Base-by-base conservation (phyloP, 139 green algal genomes). In the Pedinophyceae sp. region DNA sequence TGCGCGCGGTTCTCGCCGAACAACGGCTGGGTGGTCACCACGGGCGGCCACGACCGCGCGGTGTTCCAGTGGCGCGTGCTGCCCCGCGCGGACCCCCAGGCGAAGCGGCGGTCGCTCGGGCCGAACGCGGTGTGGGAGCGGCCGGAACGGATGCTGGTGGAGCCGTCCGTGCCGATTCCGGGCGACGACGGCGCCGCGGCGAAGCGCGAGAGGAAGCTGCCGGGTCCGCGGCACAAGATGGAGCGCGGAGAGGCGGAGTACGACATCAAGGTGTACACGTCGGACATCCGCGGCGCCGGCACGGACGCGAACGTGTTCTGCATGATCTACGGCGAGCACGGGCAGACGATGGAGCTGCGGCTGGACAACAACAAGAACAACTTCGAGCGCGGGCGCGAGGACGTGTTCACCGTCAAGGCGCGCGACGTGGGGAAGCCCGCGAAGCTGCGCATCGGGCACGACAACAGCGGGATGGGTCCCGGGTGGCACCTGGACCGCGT, bases 401-500 rank as follows among this genome's bases (percentile, higher is more conserved):
- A 83, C 50, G 62, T 70, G 50, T 83, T 83, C 46, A 50, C 67
- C 27, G 45, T 80, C 4, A 51, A 65, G 23, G 55, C 54, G 0
- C 52, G 41, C 18, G 72, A 80, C 61, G 64, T 80, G 19, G 68
- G 74, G 2, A 18, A 68, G 19, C 62, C 79, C 30, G 29, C 48
- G 43, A 49, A 67, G 46, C 58, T 84, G 43, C 67, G 64, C 3
- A 63, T 90, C 16, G 77, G 73, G 58, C 77, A 88, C 53, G 81
- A 83, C 67, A 78, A 77, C 54, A 73, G 56, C 0, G 78, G 77
- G 10, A 48, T 61, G 18, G 52, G 69, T 3, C 75, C 81, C 17
- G 61, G 62, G 25, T 90, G 81, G 81, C 76, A 75, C 40, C 40
- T 88, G 60, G 62, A 76, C 15, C 66, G 73, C 30, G 64, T 89